Evolutionary conservation across 2,329 filamentous ascomycete genomes (phyloP).

Genomic region (Fusarium devonianum): DNA sequence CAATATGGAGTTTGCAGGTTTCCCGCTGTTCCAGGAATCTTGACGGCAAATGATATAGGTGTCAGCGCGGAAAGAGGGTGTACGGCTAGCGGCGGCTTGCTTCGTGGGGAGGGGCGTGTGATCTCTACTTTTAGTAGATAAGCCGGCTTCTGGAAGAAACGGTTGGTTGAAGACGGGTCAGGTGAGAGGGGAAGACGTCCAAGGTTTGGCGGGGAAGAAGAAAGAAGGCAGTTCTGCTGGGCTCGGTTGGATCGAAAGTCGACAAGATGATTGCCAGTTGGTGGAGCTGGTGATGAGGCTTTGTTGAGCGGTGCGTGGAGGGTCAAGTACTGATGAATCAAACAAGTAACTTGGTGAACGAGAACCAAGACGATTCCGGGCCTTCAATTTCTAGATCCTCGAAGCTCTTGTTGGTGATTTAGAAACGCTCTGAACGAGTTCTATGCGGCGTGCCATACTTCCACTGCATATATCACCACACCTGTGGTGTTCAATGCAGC

Average conservation of each 20-base stretch:
- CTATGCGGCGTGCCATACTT: conserved; percentile 17
- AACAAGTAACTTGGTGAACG: no score
- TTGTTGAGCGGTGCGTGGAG: no score
- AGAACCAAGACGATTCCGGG: no score
- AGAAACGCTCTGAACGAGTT: not conserved
- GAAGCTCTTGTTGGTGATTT: no score
- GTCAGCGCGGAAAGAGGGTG: conserved; percentile 25
- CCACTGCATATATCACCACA: not conserved
- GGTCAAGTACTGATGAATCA: no score
- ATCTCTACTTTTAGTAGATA: conserved; percentile 28
- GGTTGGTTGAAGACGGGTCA: conserved; percentile 32
- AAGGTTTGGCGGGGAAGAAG: conserved; percentile 4
- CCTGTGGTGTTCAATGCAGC: conserved; percentile 1
- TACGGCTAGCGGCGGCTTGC: conserved; percentile 37
- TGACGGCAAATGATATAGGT: conserved; percentile 31
- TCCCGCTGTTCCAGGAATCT: conserved; percentile 9
- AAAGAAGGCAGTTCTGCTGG: no score
- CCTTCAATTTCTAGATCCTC: no score
- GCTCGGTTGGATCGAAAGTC: no score
- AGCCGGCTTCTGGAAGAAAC: conserved; percentile 23
- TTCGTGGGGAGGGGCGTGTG: conserved; percentile 36
- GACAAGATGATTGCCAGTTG: no score
- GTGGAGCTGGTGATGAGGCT: no score
- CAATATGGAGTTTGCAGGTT: conserved; percentile 4
- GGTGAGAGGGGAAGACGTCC: conserved; percentile 25